A percentile compares a stretch with the other conserved stretches of the same genome.
These are phyloP conservation scores for Andrographis paniculata DNA, from an alignment of 305 asterid species.

Conservation along the genomic window DNA sequence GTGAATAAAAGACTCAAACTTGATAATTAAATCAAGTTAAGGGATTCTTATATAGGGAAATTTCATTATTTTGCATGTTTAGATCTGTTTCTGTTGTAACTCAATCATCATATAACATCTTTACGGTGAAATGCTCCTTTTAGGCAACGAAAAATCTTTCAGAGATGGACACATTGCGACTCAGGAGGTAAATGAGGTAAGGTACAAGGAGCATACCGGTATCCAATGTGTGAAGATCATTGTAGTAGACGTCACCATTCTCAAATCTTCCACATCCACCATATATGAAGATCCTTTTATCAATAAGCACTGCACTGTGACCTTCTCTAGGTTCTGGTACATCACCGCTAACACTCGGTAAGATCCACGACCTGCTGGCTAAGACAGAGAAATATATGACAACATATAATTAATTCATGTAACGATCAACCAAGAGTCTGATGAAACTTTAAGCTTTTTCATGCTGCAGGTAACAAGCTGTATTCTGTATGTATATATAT, in stretches of 20 bases:
- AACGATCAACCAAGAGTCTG: background rate
- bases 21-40: background rate
- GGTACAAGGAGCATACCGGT: constrained; percentile 44
- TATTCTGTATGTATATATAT: background rate
- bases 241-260: constrained; percentile 63
- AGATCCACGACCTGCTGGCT: constrained; percentile 76
- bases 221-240: constrained; percentile 82
- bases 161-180: no score
- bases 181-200: background rate
- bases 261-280: constrained; percentile 89
- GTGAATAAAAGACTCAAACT: background rate
- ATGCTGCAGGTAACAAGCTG: background rate
- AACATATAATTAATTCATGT: background rate
- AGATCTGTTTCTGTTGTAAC: no score
- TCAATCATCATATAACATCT: no score
- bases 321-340: constrained; percentile 97
- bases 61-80: no score
- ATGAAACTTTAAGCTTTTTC: background rate
- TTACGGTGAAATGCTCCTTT: no score
- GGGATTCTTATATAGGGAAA: background rate
- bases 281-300: constrained; percentile 82
- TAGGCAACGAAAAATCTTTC: no score
- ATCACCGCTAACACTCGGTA: constrained; percentile 76
- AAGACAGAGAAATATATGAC: constrained; percentile 11
- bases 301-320: constrained; percentile 90